These are phyloP conservation scores for Blakeslea trispora DNA, from an alignment of 371 early-diverging fungal species.

Conservation along the genomic window DNA sequence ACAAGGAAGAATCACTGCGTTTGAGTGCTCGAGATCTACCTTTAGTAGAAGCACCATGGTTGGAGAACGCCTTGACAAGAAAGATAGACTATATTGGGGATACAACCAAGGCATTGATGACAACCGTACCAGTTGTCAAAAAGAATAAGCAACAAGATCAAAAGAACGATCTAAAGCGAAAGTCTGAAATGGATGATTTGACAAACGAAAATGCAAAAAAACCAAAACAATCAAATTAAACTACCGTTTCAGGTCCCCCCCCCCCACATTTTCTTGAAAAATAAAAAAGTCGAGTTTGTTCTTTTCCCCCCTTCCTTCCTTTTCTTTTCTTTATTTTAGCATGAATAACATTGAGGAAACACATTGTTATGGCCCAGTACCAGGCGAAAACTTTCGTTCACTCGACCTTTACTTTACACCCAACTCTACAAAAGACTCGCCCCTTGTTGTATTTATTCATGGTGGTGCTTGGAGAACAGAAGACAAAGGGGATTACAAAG, in stretches of 20 bases:
- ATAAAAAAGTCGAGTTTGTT: too few species aligned
- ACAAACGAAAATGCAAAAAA: conserved; percentile 6
- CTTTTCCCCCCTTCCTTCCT: conserved; percentile 1
- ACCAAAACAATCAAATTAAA: neutral
- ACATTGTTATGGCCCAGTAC: conserved; percentile 8
- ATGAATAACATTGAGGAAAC: conserved; percentile 2
- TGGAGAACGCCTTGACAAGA: conserved; percentile 12
- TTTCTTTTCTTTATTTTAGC: neutral
- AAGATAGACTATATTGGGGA: conserved; percentile 12
- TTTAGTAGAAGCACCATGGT: conserved; percentile 32
- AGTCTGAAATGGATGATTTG: neutral
- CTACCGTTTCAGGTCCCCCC: neutral
- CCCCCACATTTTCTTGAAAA: too few species aligned
- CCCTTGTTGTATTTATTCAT: conserved; percentile 71
- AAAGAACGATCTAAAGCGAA: conserved; percentile 14
- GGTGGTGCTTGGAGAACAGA: conserved; percentile 88
- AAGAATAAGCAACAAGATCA: conserved; percentile 10
- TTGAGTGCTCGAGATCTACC: conserved; percentile 27
- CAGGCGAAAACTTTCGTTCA: conserved; percentile 10
- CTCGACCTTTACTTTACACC: conserved; percentile 36
- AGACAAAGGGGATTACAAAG: conserved; percentile 63
- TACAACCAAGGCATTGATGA: conserved; percentile 31
- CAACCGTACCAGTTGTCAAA: conserved; percentile 27
- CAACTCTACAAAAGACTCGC: conserved; percentile 16
- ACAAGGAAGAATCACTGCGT: conserved; percentile 32